Evolutionary conservation across 2,329 filamentous ascomycete species (phyloP).

Genomic region (Macrophomina phaseolina): DNA sequence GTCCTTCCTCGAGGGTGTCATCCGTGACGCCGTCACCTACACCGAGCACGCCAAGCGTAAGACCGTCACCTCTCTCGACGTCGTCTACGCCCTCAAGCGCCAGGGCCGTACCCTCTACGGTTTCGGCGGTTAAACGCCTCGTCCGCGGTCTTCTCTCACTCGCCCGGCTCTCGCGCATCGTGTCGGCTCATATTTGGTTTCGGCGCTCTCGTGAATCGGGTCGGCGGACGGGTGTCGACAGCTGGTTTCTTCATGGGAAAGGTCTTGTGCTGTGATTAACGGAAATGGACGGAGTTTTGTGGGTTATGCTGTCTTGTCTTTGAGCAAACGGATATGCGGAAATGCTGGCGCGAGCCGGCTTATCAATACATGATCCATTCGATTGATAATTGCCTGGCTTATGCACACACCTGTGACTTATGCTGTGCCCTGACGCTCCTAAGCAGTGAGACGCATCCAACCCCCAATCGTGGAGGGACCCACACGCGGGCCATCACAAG

Average conservation of each 20-base stretch:
- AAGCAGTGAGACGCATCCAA: neutral
- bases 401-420: neutral
- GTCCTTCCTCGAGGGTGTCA: slow-evolving; percentile 83
- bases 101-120: slow-evolving; percentile 71
- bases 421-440: neutral
- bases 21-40: slow-evolving; percentile 80
- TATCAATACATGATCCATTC: slow-evolving; percentile 24
- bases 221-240: slow-evolving; percentile 14
- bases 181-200: slow-evolving; percentile 19
- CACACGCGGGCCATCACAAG: neutral
- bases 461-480: neutral
- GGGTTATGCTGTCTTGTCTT: slow-evolving; percentile 10
- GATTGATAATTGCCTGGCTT: neutral
- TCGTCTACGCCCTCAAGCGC: slow-evolving; percentile 68
- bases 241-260: slow-evolving; percentile 15
- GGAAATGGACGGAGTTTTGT: slow-evolving; percentile 16
- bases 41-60: slow-evolving; percentile 84
- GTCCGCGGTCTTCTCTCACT: neutral
- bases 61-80: slow-evolving; percentile 69
- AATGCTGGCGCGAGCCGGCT: slow-evolving; percentile 17
- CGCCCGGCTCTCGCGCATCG: slow-evolving; percentile 11
- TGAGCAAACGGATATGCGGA: slow-evolving; percentile 16
- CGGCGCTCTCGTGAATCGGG: slow-evolving; percentile 19
- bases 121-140: slow-evolving; percentile 65
- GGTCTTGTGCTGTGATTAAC: slow-evolving; percentile 18